Evolutionary conservation across 129 eudicot species (phyloP).

Genomic region (Dittrichia graveolens): DNA sequence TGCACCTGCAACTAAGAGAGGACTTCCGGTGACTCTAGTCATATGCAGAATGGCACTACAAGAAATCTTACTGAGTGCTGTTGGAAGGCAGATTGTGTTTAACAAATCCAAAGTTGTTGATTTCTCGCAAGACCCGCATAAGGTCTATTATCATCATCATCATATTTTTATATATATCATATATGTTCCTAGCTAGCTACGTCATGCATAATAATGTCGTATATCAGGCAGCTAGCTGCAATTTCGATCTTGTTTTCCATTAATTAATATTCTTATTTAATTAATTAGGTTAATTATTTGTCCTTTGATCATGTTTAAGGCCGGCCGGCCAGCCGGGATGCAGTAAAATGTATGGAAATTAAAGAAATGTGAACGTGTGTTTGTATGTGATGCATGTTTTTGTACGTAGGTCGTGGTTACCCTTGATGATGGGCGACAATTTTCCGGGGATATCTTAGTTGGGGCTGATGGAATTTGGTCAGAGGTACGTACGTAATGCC

Average conservation of each 20-base stretch:
- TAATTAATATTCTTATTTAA: too few species aligned
- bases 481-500: slow-evolving; percentile 22
- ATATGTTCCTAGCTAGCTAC: too few species aligned
- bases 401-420: slow-evolving; percentile 40
- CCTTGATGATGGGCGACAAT: slow-evolving; percentile 38
- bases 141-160: slow-evolving; percentile 16
- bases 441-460: slow-evolving; percentile 45
- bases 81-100: slow-evolving; percentile 33
- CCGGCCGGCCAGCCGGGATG: too few species aligned
- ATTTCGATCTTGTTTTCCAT: too few species aligned
- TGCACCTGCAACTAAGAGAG: slow-evolving; percentile 36
- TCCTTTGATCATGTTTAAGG: too few species aligned
- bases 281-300: too few species aligned
- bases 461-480: slow-evolving; percentile 62
- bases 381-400: too few species aligned
- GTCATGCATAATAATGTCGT: too few species aligned
- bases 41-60: slow-evolving; percentile 46
- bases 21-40: slow-evolving; percentile 46
- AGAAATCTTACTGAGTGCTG: slow-evolving; percentile 36
- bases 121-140: slow-evolving; percentile 35
- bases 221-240: too few species aligned
- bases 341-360: too few species aligned
- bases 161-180: too few species aligned
- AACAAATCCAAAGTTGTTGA: slow-evolving; percentile 44
- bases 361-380: too few species aligned